These are phyloP conservation scores for Camellia oleifera DNA, from an alignment of 179 eudicot species.

Conservation along the genomic window DNA sequence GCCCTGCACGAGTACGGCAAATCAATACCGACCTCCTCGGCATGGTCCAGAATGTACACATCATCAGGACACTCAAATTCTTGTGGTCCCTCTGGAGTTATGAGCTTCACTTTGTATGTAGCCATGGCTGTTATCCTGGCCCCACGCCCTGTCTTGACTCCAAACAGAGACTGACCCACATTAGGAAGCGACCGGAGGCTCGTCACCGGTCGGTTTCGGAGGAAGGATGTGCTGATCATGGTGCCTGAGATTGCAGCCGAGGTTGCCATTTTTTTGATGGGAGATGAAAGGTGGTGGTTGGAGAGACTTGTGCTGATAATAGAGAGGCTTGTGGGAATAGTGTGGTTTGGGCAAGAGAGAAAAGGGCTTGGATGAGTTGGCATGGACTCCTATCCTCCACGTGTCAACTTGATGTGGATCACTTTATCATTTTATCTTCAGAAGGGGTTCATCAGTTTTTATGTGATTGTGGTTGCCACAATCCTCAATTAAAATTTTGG, in stretches of 20 bases:
- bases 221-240: constrained; percentile 54
- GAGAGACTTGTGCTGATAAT: neutral
- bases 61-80: constrained; percentile 50
- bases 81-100: constrained; percentile 45
- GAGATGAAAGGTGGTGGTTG: neutral
- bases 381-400: constrained; percentile 34
- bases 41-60: constrained; percentile 65
- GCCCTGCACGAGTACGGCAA: constrained; percentile 89
- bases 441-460: neutral
- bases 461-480: constrained; percentile 14
- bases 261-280: constrained; percentile 17
- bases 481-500: neutral
- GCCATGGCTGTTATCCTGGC: constrained; percentile 42
- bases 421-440: constrained; percentile 25
- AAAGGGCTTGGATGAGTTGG: neutral
- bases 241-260: constrained; percentile 42
- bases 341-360: constrained; percentile 19
- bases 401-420: constrained; percentile 28
- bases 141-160: constrained; percentile 28
- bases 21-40: constrained; percentile 61
- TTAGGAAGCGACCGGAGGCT: constrained; percentile 33
- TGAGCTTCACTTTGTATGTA: constrained; percentile 50
- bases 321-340: constrained; percentile 42
- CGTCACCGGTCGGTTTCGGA: constrained; percentile 26
- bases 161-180: constrained; percentile 29